Conservation (phyloP, 768 basidiomycete genomes). For the Pulveroboletus sp. region DNA sequence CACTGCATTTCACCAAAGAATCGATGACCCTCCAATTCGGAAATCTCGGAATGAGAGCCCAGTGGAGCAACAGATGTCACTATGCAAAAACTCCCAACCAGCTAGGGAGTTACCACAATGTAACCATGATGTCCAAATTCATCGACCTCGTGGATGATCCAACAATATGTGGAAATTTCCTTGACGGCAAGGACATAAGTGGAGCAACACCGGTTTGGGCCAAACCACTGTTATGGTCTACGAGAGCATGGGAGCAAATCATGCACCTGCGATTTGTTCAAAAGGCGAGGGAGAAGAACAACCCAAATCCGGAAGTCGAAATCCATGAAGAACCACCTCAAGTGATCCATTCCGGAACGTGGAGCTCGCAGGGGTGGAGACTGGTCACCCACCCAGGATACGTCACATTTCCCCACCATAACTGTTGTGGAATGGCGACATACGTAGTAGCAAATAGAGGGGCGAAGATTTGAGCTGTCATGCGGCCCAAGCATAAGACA, state of each 20-base stretch:
- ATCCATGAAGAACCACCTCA: background rate
- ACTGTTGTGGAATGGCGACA: background rate
- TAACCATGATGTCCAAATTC: background rate
- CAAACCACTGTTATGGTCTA: background rate
- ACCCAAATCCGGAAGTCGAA: no score
- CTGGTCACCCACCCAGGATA: background rate
- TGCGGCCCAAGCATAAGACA: background rate
- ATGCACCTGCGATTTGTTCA: background rate
- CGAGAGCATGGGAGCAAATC: slow-evolving; percentile 1
- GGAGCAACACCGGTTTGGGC: background rate
- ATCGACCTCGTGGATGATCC: background rate
- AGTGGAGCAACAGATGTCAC: no score
- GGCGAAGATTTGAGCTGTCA: background rate
- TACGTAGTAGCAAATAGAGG: background rate
- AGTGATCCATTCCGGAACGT: background rate
- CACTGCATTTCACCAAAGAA: no score
- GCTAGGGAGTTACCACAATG: no score
- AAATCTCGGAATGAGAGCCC: no score
- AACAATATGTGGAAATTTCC: slow-evolving; percentile 1
- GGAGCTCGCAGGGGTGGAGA: slow-evolving; percentile 5
- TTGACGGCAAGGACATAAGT: background rate
- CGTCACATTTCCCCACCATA: background rate
- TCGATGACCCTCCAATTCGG: no score
- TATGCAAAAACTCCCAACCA: no score
- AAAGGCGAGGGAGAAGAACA: no score